Conservation (phyloP, 2,329 filamentous ascomycete genomes). For the Fusarium foetens region DNA sequence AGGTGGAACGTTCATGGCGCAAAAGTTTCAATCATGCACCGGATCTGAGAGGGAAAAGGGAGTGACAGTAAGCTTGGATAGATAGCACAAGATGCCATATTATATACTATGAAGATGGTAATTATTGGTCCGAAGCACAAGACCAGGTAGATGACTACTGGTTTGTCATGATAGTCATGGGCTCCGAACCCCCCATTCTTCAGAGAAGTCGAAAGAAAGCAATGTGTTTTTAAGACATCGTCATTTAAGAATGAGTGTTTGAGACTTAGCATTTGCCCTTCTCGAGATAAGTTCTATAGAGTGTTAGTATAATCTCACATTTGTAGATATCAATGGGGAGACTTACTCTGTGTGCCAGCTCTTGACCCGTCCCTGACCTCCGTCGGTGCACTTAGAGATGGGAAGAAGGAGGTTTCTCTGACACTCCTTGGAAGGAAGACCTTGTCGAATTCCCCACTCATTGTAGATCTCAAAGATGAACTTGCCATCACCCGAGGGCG, state of each 20-base stretch:
- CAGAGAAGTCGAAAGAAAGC: too few species aligned
- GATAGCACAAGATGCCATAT: accelerated
- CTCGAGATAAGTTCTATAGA: background rate
- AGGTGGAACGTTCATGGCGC: accelerated
- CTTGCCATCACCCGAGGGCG: slow-evolving; percentile 5
- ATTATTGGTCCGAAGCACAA: accelerated
- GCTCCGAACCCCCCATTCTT: too few species aligned
- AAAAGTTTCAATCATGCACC: accelerated
- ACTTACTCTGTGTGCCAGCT: slow-evolving; percentile 24
- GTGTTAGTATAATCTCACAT: accelerated
- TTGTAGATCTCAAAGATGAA: slow-evolving; percentile 17
- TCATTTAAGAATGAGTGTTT: too few species aligned
- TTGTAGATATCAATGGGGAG: accelerated
- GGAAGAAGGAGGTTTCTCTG: background rate
- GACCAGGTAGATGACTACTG: background rate
- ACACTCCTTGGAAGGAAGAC: background rate
- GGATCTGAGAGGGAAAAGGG: accelerated
- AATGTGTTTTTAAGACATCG: too few species aligned
- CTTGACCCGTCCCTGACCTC: background rate
- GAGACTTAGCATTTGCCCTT: slow-evolving; percentile 5
- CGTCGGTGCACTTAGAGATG: slow-evolving; percentile 1
- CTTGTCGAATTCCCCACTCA: background rate
- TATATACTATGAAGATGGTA: background rate
- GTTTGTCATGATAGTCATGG: too few species aligned
- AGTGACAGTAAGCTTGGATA: accelerated